Base-by-base conservation (phyloP, 2,329 filamentous ascomycete species). In the Sclerotinia trifoliorum region DNA sequence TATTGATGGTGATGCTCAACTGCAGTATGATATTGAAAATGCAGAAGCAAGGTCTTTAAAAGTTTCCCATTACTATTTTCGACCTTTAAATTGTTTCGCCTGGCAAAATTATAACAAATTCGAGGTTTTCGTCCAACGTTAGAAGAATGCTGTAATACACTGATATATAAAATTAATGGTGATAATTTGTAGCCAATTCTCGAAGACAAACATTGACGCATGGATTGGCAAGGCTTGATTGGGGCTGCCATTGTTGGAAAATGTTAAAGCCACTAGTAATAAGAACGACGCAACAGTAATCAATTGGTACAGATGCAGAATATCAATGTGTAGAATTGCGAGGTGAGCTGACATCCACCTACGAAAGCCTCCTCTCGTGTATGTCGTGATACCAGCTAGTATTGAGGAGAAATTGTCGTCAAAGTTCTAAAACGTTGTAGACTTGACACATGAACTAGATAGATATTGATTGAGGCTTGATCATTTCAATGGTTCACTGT, bases 341-440 rank as follows among this genome's bases (percentile, higher is more conserved):
- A 29, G 17, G 44, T 35, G 21, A 51, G 46, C 13, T 11, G 15
- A 39, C 58, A 62, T 62, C n/a, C 13, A 21, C 49, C 8, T 13
- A 62, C 11, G 13, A 26, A 62, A 51, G 6, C 15, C 29, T n/a
- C 5, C 29, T 46, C 35, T 62, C 21, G 58, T 39, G 58, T 39
- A 62, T 62, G 58, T 24, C 29, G 58, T 62, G 7, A 32, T n/a
- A 62, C 58, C 29, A 49, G 26, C 44, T 29, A 19, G 13, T 24
- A 49, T 39, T 39, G 58, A 51, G 46, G 58, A 51, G 58, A 19
- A 35, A 46, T 26, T 26, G 19, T 49, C 44, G 21, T 35, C 48
- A 21, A 24, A 24, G 26, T n/a, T 32, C 44, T 35, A 39, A 32
- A 46, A 62, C 13, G 2, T 62, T 62, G 44, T 10, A 62, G 21